Conservation (phyloP, 441 rosid species). For the Gossypium davidsonii region DNA sequence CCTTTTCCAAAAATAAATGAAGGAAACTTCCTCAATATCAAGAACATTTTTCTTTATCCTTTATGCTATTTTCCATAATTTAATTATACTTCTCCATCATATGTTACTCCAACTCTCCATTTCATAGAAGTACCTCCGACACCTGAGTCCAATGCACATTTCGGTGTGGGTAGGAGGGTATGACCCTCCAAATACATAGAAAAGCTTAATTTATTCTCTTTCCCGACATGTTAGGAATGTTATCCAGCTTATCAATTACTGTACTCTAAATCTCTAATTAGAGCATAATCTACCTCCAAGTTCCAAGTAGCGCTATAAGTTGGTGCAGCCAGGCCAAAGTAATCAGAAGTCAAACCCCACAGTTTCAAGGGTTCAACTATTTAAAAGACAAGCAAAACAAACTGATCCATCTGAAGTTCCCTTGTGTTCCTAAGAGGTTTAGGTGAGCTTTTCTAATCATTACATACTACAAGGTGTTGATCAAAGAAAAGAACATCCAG, state of each 20-base stretch:
- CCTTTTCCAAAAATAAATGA: neutral
- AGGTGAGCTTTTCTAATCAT: neutral
- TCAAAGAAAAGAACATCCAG: neutral
- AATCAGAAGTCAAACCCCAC: neutral
- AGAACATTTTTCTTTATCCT: neutral
- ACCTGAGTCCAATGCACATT: neutral
- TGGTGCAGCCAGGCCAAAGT: neutral
- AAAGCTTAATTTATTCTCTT: neutral
- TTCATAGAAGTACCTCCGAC: neutral
- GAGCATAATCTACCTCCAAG: neutral
- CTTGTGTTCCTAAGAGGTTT: neutral
- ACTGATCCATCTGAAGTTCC: neutral
- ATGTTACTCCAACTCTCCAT: neutral
- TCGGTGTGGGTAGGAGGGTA: neutral
- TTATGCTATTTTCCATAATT: neutral
- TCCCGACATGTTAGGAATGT: neutral
- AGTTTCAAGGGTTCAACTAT: slow-evolving; percentile 2
- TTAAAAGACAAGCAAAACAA: neutral
- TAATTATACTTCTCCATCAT: neutral
- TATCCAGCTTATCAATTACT: neutral
- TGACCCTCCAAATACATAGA: neutral
- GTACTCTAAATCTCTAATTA: neutral
- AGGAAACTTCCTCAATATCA: neutral
- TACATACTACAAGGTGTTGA: neutral
- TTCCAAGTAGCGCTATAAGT: neutral